Conservation (phyloP, 1,284 basidiomycete genomes). For the Rhizoctonia solani region DNA sequence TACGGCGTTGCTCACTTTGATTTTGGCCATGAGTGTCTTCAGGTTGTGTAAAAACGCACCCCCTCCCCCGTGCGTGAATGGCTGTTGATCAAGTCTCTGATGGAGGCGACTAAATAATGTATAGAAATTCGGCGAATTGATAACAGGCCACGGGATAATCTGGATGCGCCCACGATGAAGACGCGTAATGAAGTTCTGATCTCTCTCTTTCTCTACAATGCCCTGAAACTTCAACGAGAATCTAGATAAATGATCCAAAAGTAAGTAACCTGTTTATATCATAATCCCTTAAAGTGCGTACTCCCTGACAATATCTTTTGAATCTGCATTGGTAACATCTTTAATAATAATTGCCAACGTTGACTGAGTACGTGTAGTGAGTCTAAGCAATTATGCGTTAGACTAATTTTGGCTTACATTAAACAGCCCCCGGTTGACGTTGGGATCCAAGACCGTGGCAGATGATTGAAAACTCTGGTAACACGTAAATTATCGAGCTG, state of each 20-base stretch:
- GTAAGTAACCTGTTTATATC: not conserved
- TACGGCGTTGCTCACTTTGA: constrained; percentile 53
- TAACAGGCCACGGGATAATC: constrained; percentile 68
- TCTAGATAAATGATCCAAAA: constrained; percentile 43
- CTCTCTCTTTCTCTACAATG: constrained; percentile 63
- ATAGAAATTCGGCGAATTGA: constrained; percentile 63
- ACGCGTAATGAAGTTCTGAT: constrained; percentile 62
- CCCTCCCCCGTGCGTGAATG: constrained; percentile 53
- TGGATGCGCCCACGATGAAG: constrained; percentile 58
- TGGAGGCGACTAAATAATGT: constrained; percentile 55
- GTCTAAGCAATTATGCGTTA: constrained; percentile 46
- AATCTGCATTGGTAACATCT: constrained; percentile 65
- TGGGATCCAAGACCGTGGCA: constrained; percentile 60
- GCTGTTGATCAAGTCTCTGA: constrained; percentile 52
- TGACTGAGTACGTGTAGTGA: constrained; percentile 44
- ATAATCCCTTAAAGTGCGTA: not conserved
- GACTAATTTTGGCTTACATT: constrained; percentile 40
- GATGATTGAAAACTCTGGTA: constrained; percentile 63
- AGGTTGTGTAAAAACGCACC: constrained; percentile 60
- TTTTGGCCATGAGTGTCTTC: constrained; percentile 67
- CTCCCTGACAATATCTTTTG: constrained; percentile 56
- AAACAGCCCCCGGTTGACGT: constrained; percentile 61
- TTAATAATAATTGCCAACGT: constrained; percentile 66
- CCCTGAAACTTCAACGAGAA: constrained; percentile 59
- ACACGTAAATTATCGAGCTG: not conserved